Base-by-base conservation (phyloP, 768 basidiomycete genomes). In the Suillus weaverae region DNA sequence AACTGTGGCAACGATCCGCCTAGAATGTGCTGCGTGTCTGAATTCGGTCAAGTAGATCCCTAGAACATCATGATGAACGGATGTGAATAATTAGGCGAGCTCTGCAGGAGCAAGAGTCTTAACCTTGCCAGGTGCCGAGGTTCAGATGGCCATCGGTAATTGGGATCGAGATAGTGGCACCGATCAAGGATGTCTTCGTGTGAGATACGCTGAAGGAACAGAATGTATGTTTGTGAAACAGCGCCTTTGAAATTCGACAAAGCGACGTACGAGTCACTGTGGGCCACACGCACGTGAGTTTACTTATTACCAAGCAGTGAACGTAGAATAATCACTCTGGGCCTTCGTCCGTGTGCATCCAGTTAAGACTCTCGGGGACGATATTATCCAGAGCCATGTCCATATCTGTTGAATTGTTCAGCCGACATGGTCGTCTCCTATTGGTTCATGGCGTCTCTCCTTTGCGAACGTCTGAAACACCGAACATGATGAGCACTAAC, bases 71-170 rank as follows among this genome's bases (percentile, higher is more conserved):
- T 26, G 26, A 26, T 32, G 20, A n/a, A 43, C 5, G 22, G 4
- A 22, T 33, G 32, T 41, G 33, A 41, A 44, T 43, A 44, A 44
- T 30, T 18, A 20, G 4, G 51, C 10, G 20, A 48, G 26, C n/a
- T 51, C 30, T 33, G 32, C 36, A 54, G 57, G n/a, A n/a, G 16
- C 22, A 59, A 55, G 10, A 50, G 64, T 62, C 30, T 70, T 76
- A 57, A 86, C 93, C 95, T 84, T 97, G 95, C 95, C 95, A 97
- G 30, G 92, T 95, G 13, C 95, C 95, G 59, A 97, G 79, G 67
- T 89, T 92, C 68, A 97, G 78, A 55, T 81, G 79, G 7, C 86
- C 92, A 64, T 90, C 83, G 3, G 91, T 90, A 69, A 98, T 93
- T 4, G 95, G 95, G 46, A 98, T 76, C 14, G 89, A 87, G 64